A percentile compares a stretch with the other conserved stretches of the same genome.
phyloP scores from a whole-genome alignment of 2,329 filamentous ascomycete genomes.

The Ophiostoma sp. region DNA sequence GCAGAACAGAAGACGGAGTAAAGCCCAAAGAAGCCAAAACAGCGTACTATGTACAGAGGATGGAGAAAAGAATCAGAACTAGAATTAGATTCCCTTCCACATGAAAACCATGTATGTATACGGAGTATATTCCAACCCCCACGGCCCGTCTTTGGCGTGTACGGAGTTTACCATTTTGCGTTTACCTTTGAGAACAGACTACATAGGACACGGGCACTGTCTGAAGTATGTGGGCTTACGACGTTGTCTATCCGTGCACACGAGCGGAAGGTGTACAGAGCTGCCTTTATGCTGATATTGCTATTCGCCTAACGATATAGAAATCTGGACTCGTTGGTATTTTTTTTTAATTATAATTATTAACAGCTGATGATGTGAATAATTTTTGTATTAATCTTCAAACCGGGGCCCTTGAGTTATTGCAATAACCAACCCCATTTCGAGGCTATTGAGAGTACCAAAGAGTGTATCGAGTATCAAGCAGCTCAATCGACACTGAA shows the following conservation, averaged over 20 bases:
- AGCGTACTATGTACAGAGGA: not conserved
- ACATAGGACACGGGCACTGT: not conserved
- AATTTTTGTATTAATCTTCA: too few relatives aligned
- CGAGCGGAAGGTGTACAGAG: not conserved
- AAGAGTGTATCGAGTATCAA: not conserved
- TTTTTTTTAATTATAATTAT: too few relatives aligned
- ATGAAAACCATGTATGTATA: not conserved
- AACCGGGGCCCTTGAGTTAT: too few relatives aligned
- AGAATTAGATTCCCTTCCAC: constrained; percentile 9
- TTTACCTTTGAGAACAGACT: not conserved
- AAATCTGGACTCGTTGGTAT: not conserved
- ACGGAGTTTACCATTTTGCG: not conserved
- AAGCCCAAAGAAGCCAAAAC: not conserved
- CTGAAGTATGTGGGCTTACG: constrained; percentile 4
- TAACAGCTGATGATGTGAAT: too few relatives aligned
- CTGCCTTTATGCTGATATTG: not conserved
- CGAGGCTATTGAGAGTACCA: too few relatives aligned
- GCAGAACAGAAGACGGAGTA: not conserved
- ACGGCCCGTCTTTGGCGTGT: not conserved
- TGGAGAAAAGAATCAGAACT: too few relatives aligned
- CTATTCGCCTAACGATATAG: not conserved
- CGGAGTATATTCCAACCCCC: constrained; percentile 6
- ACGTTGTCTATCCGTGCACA: constrained; percentile 4
- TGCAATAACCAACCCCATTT: too few relatives aligned
- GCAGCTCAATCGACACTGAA: not conserved